Percentiles rank a stretch among this genome's conserved stretches.
Evolutionary conservation across 331 rosid species (phyloP).

Genomic region (Pyracantha coccinea): DNA sequence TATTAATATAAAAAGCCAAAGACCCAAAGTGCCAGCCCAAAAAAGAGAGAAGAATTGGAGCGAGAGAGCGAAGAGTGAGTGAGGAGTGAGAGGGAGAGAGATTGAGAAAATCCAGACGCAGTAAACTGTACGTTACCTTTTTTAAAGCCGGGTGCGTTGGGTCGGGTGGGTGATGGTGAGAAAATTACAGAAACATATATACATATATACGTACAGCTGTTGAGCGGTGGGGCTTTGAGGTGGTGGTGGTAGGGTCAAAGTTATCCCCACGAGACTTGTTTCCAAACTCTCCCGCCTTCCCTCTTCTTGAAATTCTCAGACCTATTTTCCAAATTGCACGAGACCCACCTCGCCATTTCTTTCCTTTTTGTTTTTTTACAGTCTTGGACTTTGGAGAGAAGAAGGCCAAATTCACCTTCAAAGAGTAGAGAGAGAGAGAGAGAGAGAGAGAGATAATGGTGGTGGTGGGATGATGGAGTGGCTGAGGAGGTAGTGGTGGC

Average conservation of each 20-base stretch:
- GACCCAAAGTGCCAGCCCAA: neutral
- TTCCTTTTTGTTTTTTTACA: neutral
- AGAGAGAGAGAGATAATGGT: neutral
- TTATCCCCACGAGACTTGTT: constrained; percentile 43
- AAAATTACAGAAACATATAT: neutral
- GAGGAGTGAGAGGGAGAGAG: neutral
- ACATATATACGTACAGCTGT: constrained; percentile 29
- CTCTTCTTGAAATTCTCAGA: constrained; percentile 34
- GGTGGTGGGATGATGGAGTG: neutral
- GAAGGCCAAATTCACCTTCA: neutral
- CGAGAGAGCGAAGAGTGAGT: neutral
- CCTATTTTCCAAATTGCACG: neutral
- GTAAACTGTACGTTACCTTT: constrained; percentile 16
- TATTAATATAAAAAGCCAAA: neutral
- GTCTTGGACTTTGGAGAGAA: neutral
- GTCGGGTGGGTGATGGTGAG: neutral
- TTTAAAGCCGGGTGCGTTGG: neutral
- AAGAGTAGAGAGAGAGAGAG: constrained; percentile 5
- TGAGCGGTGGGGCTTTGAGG: constrained; percentile 11
- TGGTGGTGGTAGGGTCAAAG: constrained; percentile 39
- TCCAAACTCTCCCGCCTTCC: constrained; percentile 42
- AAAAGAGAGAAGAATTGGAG: neutral
- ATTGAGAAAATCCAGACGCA: neutral
- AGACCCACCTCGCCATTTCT: neutral
- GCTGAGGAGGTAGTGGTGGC: constrained; percentile 1